Conservation (phyloP, 139 green algal genomes). For the Marvania coccoides region DNA sequence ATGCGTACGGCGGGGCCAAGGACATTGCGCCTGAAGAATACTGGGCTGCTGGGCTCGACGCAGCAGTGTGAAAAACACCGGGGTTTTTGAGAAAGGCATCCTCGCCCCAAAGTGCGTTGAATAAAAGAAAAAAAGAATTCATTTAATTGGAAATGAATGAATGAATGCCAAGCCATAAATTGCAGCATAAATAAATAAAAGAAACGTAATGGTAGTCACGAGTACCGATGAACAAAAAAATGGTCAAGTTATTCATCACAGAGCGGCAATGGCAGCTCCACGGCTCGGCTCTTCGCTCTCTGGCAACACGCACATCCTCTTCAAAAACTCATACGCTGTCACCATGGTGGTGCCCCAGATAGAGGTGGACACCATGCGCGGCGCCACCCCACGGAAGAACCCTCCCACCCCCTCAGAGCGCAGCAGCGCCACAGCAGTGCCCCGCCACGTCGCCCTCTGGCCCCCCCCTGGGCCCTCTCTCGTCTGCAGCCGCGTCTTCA, state of each 20-base stretch:
- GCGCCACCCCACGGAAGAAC: slow-evolving; percentile 57
- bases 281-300: background rate
- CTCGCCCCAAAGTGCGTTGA: no score
- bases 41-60: slow-evolving; percentile 2
- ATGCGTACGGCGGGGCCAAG: slow-evolving; percentile 35
- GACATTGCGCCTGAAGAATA: slow-evolving; percentile 3
- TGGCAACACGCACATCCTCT: slow-evolving; percentile 50
- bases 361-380: slow-evolving; percentile 65
- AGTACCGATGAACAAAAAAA: no score
- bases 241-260: no score
- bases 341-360: slow-evolving; percentile 78
- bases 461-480: background rate
- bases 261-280: no score
- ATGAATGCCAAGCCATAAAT: background rate
- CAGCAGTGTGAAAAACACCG: no score
- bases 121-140: no score
- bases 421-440: slow-evolving; percentile 38
- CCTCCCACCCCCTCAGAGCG: slow-evolving; percentile 57
- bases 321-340: slow-evolving; percentile 68
- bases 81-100: no score
- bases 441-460: background rate
- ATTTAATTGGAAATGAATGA: no score
- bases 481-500: slow-evolving; percentile 76
- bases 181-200: background rate
- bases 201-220: no score